phyloP scores from a whole-genome alignment of 1,284 basidiomycete genomes.

The Cryptococcus deneoformans region DNA sequence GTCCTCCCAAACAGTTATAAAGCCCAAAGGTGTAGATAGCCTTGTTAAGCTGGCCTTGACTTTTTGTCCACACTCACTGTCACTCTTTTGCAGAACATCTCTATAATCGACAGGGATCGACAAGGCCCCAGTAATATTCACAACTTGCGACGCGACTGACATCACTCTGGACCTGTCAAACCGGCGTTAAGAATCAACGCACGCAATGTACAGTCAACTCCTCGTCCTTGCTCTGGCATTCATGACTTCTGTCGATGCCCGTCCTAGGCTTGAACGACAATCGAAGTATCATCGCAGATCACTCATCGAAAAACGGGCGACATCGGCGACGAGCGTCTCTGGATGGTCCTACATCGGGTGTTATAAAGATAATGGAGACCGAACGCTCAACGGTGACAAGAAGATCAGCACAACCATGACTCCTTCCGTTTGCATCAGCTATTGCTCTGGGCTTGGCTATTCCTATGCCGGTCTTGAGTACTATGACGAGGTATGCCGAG shows the following conservation, averaged over 20 bases:
- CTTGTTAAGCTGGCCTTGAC: too few relatives aligned
- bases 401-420: constrained; percentile 7
- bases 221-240: background rate
- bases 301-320: constrained; percentile 7
- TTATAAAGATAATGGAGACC: constrained; percentile 9
- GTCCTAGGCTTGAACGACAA: background rate
- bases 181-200: too few relatives aligned
- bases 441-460: constrained; percentile 18
- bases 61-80: too few relatives aligned
- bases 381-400: constrained; percentile 9
- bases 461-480: constrained; percentile 24
- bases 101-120: too few relatives aligned
- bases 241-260: background rate
- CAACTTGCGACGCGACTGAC: too few relatives aligned
- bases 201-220: background rate
- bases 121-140: too few relatives aligned
- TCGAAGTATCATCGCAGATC: background rate
- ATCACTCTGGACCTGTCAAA: too few relatives aligned
- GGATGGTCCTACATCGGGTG: constrained; percentile 18
- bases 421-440: constrained; percentile 11
- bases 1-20: too few relatives aligned
- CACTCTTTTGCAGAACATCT: too few relatives aligned
- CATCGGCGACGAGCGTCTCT: constrained; percentile 1
- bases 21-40: too few relatives aligned
- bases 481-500: constrained; percentile 19